Percentiles rank a stretch among this genome's conserved stretches.
These are phyloP conservation scores for Epichloe coenophiala DNA, from an alignment of 2,329 filamentous ascomycete genomes.

Conservation along the genomic window DNA sequence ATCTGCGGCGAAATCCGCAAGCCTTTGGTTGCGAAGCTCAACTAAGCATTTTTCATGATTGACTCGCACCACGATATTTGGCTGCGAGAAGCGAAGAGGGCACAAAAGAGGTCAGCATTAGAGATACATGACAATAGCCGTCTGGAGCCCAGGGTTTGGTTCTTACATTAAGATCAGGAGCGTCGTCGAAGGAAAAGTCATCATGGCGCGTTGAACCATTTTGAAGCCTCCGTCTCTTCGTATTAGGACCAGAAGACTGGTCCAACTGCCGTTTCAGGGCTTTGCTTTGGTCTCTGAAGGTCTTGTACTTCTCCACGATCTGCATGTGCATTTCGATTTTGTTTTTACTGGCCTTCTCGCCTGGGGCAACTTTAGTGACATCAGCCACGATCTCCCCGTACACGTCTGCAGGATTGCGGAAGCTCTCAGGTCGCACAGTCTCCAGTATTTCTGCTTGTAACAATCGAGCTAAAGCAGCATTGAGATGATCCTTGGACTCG, in stretches of 20 bases:
- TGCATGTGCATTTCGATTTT: slow-evolving; percentile 48
- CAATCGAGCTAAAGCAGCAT: slow-evolving; percentile 36
- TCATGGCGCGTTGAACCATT: slow-evolving; percentile 26
- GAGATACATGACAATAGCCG: not conserved
- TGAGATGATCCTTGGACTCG: slow-evolving; percentile 33
- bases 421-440: slow-evolving; percentile 43
- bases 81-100: slow-evolving; percentile 29
- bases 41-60: slow-evolving; percentile 80
- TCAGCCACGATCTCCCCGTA: slow-evolving; percentile 49
- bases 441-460: slow-evolving; percentile 56
- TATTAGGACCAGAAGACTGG: slow-evolving; percentile 22
- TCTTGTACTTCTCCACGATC: slow-evolving; percentile 37
- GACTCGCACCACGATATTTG: slow-evolving; percentile 59
- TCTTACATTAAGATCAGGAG: slow-evolving; percentile 40
- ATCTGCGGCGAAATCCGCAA: slow-evolving; percentile 59
- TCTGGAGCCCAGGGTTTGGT: not conserved
- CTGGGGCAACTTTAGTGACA: slow-evolving; percentile 35
- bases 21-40: slow-evolving; percentile 63
- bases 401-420: slow-evolving; percentile 47
- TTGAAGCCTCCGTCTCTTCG: slow-evolving; percentile 42
- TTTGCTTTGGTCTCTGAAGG: slow-evolving; percentile 39
- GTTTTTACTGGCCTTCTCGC: slow-evolving; percentile 41
- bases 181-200: slow-evolving; percentile 19
- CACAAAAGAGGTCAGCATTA: not conserved
- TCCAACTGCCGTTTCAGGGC: slow-evolving; percentile 39